These are phyloP conservation scores for Clonostachys sp. DNA, from an alignment of 2,329 filamentous ascomycete species.

Conservation along the genomic window DNA sequence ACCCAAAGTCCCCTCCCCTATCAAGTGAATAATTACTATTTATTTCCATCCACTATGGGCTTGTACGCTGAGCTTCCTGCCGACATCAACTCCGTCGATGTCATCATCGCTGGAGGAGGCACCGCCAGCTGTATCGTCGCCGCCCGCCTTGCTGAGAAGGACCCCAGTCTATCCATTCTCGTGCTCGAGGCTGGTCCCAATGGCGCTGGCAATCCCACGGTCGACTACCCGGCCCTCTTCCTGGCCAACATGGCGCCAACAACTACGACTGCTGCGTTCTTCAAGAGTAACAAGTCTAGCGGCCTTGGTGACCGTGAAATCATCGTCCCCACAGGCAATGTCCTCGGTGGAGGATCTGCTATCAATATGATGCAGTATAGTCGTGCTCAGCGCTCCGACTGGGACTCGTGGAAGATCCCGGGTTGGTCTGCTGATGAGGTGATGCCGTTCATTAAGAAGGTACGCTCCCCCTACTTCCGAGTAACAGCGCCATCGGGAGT, in stretches of 20 bases:
- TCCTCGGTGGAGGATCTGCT: conserved; percentile 23
- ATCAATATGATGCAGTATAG: conserved; percentile 26
- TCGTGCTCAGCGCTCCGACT: conserved; percentile 11
- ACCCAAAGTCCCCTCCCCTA: too few relatives aligned
- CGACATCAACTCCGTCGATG: conserved; percentile 36
- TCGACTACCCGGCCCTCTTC: conserved; percentile 36
- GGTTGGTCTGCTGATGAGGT: conserved; percentile 10
- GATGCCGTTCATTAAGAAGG: conserved; percentile 10
- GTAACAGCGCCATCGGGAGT: background rate
- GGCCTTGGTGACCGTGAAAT: conserved; percentile 7
- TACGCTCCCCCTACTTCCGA: background rate
- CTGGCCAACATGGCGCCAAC: conserved; percentile 10
- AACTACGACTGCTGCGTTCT: conserved; percentile 12
- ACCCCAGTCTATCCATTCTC: conserved; percentile 41
- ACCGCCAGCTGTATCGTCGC: conserved; percentile 44
- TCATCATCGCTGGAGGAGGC: conserved; percentile 47
- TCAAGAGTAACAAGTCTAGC: conserved; percentile 10
- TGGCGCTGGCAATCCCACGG: conserved; percentile 13
- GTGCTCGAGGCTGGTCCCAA: conserved; percentile 25
- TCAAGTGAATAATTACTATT: too few relatives aligned
- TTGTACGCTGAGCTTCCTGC: conserved; percentile 11
- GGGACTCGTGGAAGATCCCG: conserved; percentile 8
- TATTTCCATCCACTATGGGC: too few relatives aligned
- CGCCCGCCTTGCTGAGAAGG: conserved; percentile 40
- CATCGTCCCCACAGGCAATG: conserved; percentile 14